phyloP scores from a whole-genome alignment of 2,329 filamentous ascomycete genomes.

The Fusarium pilosicola region DNA sequence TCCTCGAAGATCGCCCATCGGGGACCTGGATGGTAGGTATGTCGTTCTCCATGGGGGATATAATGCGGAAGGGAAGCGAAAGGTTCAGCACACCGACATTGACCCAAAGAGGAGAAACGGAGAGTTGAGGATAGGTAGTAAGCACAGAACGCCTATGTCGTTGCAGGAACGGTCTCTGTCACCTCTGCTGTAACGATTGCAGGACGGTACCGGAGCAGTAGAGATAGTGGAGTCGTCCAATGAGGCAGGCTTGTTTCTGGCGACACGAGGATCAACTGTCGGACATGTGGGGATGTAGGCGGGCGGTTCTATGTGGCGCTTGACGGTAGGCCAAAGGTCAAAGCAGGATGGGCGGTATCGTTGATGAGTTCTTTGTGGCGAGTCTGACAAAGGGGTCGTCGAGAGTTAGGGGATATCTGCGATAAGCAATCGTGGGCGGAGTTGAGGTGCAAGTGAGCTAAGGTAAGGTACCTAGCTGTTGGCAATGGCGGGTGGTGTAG shows the following conservation, averaged over 20 bases:
- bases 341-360: constrained; percentile 14
- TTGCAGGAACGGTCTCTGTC: constrained; percentile 24
- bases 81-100: constrained; percentile 45
- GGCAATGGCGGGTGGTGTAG: constrained; percentile 28
- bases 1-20: constrained; percentile 56
- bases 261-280: constrained; percentile 44
- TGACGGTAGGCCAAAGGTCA: constrained; percentile 31
- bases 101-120: constrained; percentile 35
- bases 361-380: constrained; percentile 12
- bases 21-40: constrained; percentile 49
- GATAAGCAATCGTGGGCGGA: constrained; percentile 38
- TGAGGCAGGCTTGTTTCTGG: constrained; percentile 42
- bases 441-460: constrained; percentile 30
- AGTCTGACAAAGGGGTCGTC: constrained; percentile 4
- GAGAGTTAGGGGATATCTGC: constrained; percentile 13
- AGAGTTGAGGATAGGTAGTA: constrained; percentile 32
- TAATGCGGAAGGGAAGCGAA: constrained; percentile 26
- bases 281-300: constrained; percentile 44
- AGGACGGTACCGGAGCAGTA: constrained; percentile 35
- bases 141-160: constrained; percentile 19
- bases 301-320: constrained; percentile 42
- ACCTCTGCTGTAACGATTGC: constrained; percentile 33
- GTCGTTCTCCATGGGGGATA: constrained; percentile 58
- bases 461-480: constrained; percentile 35
- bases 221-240: constrained; percentile 44